These are phyloP conservation scores for Euptelea pleiosperma DNA, from an alignment of 164 flowering plant species.

Conservation along the genomic window DNA sequence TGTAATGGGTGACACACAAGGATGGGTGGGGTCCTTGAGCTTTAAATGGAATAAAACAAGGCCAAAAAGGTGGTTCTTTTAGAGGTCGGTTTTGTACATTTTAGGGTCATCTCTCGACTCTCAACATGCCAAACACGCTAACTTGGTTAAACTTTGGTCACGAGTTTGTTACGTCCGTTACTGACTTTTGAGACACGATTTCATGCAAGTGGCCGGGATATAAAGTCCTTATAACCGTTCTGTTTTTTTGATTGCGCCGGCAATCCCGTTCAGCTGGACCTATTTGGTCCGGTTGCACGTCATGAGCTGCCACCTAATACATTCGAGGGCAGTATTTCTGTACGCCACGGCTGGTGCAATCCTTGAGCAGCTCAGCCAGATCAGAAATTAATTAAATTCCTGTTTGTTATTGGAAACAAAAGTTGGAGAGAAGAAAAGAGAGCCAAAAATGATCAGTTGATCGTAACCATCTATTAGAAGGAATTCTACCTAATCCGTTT, in stretches of 20 bases:
- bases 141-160: constrained; percentile 3
- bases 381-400: no score
- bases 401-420: background rate
- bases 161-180: background rate
- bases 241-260: no score
- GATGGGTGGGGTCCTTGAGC: background rate
- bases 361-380: no score
- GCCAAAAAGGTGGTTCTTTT: background rate
- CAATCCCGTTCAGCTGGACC: no score
- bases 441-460: background rate
- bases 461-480: no score
- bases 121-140: constrained; percentile 13
- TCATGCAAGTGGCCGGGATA: constrained; percentile 6
- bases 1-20: no score
- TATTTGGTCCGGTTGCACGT: no score
- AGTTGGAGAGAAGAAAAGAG: background rate
- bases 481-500: no score
- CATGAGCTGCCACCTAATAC: no score
- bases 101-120: constrained; percentile 6
- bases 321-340: no score
- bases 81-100: background rate
- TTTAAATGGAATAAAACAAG: background rate
- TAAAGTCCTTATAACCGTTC: constrained; percentile 8
- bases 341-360: no score
- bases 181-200: background rate